Percentiles rank a stretch among this genome's conserved stretches.
These are phyloP conservation scores for Pittosporum tobira DNA, from an alignment of 129 eudicot species.

Conservation along the genomic window DNA sequence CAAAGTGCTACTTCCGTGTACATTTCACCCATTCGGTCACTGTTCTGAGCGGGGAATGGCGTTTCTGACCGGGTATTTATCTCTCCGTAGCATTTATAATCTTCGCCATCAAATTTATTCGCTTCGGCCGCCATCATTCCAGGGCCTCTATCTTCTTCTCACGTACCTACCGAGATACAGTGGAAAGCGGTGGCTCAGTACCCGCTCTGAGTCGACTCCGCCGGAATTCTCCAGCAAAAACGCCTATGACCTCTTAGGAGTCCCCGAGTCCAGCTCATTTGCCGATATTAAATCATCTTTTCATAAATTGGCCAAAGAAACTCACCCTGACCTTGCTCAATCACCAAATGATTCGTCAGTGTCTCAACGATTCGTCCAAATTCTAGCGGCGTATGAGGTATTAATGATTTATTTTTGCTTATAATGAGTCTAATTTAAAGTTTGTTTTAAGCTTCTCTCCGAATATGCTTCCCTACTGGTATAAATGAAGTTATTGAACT, in stretches of 20 bases:
- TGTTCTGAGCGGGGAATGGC: constrained; percentile 24
- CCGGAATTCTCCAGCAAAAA: constrained; percentile 45
- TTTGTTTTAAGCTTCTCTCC: no score
- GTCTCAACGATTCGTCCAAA: constrained; percentile 53
- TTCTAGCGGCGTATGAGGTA: constrained; percentile 96
- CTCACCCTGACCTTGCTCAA: constrained; percentile 77
- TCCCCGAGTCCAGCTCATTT: constrained; percentile 51
- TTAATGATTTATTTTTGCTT: not conserved
- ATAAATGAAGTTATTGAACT: not conserved
- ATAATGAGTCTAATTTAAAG: no score
- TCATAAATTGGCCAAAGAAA: constrained; percentile 73
- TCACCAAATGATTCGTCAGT: constrained; percentile 28
- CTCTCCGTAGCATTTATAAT: constrained; percentile 20
- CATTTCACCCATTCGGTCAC: not conserved
- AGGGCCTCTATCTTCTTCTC: constrained; percentile 9
- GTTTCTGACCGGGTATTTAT: constrained; percentile 20
- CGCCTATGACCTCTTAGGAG: constrained; percentile 71
- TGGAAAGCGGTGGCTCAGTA: constrained; percentile 35
- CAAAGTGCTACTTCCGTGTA: no score
- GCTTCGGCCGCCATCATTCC: constrained; percentile 14
- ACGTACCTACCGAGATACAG: constrained; percentile 4
- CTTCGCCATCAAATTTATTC: constrained; percentile 22
- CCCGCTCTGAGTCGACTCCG: constrained; percentile 42
- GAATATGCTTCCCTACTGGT: not conserved
- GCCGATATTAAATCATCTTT: constrained; percentile 65